Conservation (phyloP, 768 basidiomycete species). For the Pleurotus tuber-regium region DNA sequence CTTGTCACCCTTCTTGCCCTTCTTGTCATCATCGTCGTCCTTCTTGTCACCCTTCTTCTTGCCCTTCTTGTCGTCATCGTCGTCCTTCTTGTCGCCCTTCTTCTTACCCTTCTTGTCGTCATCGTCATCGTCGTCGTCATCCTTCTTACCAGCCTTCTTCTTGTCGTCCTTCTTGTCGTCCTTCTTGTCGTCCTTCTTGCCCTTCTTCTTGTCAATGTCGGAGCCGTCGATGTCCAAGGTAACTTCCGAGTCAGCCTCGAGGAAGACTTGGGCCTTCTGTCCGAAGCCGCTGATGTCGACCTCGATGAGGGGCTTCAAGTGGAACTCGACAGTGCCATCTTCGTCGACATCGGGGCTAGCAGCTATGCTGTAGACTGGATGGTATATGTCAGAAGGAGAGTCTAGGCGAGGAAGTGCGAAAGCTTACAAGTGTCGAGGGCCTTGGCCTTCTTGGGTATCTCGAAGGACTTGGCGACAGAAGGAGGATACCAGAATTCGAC, state of each 20-base stretch:
- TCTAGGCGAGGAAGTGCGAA: background rate
- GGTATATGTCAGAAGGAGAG: background rate
- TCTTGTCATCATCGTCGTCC: background rate
- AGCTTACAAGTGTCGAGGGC: conserved; percentile 4
- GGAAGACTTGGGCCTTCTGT: conserved; percentile 3
- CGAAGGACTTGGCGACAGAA: conserved; percentile 4
- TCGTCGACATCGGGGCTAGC: conserved; percentile 1
- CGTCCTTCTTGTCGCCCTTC: conserved; percentile 1
- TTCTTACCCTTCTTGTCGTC: background rate
- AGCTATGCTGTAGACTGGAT: conserved; percentile 4
- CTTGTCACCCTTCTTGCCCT: background rate
- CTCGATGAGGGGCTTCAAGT: conserved; percentile 6
- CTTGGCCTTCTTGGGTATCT: conserved; percentile 1
- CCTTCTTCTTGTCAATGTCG: background rate
- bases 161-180: conserved; percentile 1
- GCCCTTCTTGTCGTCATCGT: background rate
- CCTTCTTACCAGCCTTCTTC: background rate
- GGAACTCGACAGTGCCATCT: conserved; percentile 1
- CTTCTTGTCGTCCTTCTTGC: conserved; percentile 1
- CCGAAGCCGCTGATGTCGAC: conserved; percentile 3
- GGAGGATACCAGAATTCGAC: conserved; percentile 9
- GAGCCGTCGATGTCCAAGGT: conserved; percentile 2
- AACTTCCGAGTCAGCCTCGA: conserved; percentile 6
- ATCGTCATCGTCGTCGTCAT: background rate
- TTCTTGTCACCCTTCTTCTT: conserved; percentile 2